A percentile compares a stretch with the other conserved stretches of the same genome.
phyloP scores from a whole-genome alignment of 805 yeast genomes.

The Metschnikowia anglica region DNA sequence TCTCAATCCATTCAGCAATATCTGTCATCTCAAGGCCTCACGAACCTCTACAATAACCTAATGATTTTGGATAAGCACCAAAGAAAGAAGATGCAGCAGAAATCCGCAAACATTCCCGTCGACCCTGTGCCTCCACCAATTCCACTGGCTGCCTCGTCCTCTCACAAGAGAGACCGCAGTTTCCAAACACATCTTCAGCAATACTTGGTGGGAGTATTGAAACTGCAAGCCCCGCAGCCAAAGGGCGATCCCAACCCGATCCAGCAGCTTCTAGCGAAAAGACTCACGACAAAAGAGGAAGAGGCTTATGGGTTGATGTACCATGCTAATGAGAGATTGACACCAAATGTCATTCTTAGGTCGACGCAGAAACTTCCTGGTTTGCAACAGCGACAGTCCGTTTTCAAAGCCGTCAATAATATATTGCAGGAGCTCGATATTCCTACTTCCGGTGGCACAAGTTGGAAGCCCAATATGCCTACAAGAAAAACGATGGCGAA shows the following conservation, averaged over 20 bases:
- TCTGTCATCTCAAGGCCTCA: constrained; percentile 81
- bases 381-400: constrained; percentile 59
- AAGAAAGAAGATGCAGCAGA: constrained; percentile 51
- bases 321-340: constrained; percentile 65
- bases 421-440: constrained; percentile 76
- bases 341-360: constrained; percentile 80
- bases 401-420: constrained; percentile 70
- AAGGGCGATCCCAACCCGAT: constrained; percentile 40
- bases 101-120: constrained; percentile 21
- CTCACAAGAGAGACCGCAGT: constrained; percentile 38
- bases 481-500: constrained; percentile 73
- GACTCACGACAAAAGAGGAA: constrained; percentile 74
- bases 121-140: constrained; percentile 60
- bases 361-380: constrained; percentile 55
- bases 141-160: constrained; percentile 52
- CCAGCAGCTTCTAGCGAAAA: constrained; percentile 48
- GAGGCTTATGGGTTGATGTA: constrained; percentile 79
- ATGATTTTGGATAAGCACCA: constrained; percentile 66
- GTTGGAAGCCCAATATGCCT: constrained; percentile 79
- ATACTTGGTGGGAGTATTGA: constrained; percentile 37
- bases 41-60: constrained; percentile 78
- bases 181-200: constrained; percentile 49
- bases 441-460: constrained; percentile 53
- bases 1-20: constrained; percentile 75
- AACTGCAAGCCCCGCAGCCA: constrained; percentile 31